Evolutionary conservation across 805 yeast species (phyloP), one percentile per base, ranked within the genome.

Genomic region (Komagataella phaffii): DNA sequence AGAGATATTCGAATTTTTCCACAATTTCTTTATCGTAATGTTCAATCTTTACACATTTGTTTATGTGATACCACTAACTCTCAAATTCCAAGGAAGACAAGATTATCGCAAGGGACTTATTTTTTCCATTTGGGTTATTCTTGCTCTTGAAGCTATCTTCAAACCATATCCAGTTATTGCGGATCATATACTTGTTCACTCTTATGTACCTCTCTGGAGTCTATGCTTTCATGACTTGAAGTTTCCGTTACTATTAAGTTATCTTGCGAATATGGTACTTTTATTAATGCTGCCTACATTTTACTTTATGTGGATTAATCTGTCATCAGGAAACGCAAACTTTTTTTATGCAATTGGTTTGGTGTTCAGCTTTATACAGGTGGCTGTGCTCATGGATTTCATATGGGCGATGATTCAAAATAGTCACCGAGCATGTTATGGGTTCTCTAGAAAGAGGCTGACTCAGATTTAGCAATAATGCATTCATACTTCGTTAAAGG

Each of bases 321-420:
- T 88, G 53, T 96, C 96, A 12, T 88, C 93, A 36, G 99, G 99
- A 24, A 93, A 93, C 68, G 83, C 96, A 50, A 93, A 93, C 66
- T 93, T 93, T 71, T 93, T 89, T 70, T 93, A 91, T 69, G 96
- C 98, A 44, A 85, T 93, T 59, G 88, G 93, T 3, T 73, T 93
- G 53, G 86, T 84, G 2, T 84, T 88, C 65, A 82, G 86, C 0
- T 69, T 81, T 7, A 86, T 89, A 3, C 74, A 88, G 57, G 79
- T 81, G 0, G 64, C 86, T 30, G 71, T 87, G 2, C 60, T 89
- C 17, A 74, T 83, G 46, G 98, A 93, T 59, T 77, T 87, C 56
- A 68, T 84, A 10, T 89, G 98, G 96, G 87, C 87, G 1, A 77
- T 81, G 57, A 64, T 89, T 51, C 76, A 85, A 44, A 60, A 69